Conservation (phyloP, 345 rosid species). For the Lepidium sativum region DNA sequence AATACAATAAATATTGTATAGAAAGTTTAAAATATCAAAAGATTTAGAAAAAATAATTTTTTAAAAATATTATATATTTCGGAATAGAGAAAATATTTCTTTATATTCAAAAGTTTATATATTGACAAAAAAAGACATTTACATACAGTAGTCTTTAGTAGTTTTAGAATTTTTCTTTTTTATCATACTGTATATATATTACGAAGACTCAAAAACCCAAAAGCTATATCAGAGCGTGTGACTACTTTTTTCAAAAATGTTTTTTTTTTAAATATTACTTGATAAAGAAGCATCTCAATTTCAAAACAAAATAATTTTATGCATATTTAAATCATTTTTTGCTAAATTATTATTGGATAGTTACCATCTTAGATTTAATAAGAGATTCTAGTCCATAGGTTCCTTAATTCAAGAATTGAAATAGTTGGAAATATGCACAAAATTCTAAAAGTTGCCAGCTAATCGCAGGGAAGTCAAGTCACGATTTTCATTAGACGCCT, state of each 20-base stretch:
- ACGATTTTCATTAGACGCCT: slow-evolving; percentile 11
- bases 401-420: background rate
- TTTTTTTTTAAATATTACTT: background rate
- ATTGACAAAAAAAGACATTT: too few relatives aligned
- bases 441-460: slow-evolving; percentile 9
- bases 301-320: background rate
- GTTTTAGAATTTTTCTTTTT: too few relatives aligned
- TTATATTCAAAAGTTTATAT: too few relatives aligned
- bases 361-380: background rate
- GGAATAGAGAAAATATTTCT: too few relatives aligned
- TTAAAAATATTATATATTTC: too few relatives aligned
- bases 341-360: background rate
- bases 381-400: background rate
- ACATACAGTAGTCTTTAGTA: too few relatives aligned
- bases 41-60: too few relatives aligned
- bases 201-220: too few relatives aligned
- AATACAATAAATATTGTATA: too few relatives aligned
- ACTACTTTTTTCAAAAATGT: background rate
- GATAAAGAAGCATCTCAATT: background rate
- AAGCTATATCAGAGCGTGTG: too few relatives aligned
- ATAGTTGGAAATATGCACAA: background rate
- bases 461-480: slow-evolving; percentile 14
- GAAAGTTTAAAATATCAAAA: too few relatives aligned
- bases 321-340: background rate
- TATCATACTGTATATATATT: too few relatives aligned